Base-by-base conservation (phyloP, 208 protist species). In the Porcisia deanei region DNA sequence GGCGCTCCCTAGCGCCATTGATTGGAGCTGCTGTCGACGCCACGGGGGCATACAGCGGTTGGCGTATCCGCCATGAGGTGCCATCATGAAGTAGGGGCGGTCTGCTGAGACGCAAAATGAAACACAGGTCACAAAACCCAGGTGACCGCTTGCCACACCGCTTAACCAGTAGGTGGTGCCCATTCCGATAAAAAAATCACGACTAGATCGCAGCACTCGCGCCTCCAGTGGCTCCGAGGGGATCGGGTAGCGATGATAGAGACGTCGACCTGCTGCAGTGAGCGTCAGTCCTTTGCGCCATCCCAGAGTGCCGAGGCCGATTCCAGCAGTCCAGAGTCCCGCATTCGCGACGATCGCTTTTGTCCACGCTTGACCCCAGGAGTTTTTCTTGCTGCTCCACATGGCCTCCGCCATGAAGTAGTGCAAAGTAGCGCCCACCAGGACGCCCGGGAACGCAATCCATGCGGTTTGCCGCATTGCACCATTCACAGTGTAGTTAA, bases 361-460 rank as follows among this genome's bases (percentile, higher is more conserved):
- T 41, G 85, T 85, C 91, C 93, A 97, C 52, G 93, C 93, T 75
- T 94, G 86, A n/a, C 91, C 93, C 90, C 91, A 97, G 41, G 88
- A 86, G 77, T 94, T 97, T 8, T 79, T 64, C 76, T 88, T 88
- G 30, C 82, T 73, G 72, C 91, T 95, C 90, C 93, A 95, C 89
- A 95, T 95, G 14, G 91, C 93, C 82, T 97, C 91, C 1, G 85
- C 89, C 45, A 97, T 63, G 73, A 97, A 94, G 74, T 88, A 94
- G 75, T 97, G 93, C 60, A 97, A 60, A 34, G 89, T 94, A 1
- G 83, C 84, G 12, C 91, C 91, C 4, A 88, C 80, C 18, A 97
- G 75, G 47, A 88, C 72, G n/a, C 91, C 88, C 0, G 93, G 91
- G 1, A 95, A 63, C 30, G 85, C 68, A 8, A 95, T 83, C 91